Base-by-base conservation (phyloP, 2,329 filamentous ascomycete genomes). In the Stemphylium beticola region DNA sequence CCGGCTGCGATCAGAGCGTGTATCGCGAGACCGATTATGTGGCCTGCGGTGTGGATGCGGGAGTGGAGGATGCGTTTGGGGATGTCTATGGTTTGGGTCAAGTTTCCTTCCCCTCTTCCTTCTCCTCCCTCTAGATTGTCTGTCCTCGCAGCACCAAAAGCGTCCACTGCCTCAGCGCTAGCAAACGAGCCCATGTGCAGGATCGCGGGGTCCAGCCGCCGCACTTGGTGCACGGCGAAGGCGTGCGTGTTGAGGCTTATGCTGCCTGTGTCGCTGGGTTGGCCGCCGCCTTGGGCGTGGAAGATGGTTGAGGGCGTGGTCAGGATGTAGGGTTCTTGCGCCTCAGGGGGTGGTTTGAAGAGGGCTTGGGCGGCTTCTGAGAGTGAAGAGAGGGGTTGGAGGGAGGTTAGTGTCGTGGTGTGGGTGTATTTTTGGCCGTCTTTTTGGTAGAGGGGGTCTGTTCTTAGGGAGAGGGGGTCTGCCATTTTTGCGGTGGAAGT, bases 261-360 rank as follows among this genome's bases (percentile, higher is more conserved):
- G 36, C 68, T 75, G 17, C 89, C 89, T 10, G 81, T 78, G 58
- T 92, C 89, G 0, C 84, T 87, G 0, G 89, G 89, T 65, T 92
- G 89, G 7, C 89, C 89, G 55, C 89, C 89, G 17, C 89, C 89
- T 72, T 92, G 89, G 0, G 87, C 85, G 58, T 92, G 87, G 74
- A 92, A 92, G 57, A 91, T 87, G n/a, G 89, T 91, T 41, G 83
- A 75, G 2, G 83, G 77, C 0, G 86, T 88, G 5, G 85, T 79
- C 17, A 90, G 72, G n/a, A 86, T 81, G 64, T 82, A 80, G 22
- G 33, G 29, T n/a, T 33, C 26, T 4, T 39, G 15, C 2, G 49
- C 12, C 4, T 82, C 78, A 8, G 69, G 69, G 4, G 76, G 80
- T 11, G 82, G 74, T 67, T 89, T 89, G 77, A 87, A 87, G 9